Evolutionary conservation across 2,329 filamentous ascomycete genomes (phyloP).

Genomic region (Aspergillus glaucus): DNA sequence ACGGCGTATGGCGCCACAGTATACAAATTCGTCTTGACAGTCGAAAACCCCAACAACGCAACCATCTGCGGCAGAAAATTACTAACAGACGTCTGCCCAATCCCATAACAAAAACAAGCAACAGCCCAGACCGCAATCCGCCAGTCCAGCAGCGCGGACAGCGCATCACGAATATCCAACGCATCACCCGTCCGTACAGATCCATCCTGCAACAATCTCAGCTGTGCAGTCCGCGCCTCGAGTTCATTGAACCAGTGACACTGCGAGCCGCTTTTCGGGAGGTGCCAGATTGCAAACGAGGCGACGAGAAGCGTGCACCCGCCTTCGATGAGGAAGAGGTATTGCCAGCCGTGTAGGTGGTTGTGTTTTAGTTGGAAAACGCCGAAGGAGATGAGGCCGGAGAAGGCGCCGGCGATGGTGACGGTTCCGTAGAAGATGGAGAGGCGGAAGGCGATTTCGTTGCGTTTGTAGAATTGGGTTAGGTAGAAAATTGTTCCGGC

Average conservation of each 20-base stretch:
- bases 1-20: conserved; percentile 7
- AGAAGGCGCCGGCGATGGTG: conserved; percentile 12
- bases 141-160: conserved; percentile 1
- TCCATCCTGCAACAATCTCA: conserved; percentile 3
- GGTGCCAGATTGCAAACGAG: conserved; percentile 2
- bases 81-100: conserved; percentile 3
- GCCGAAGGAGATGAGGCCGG: conserved; percentile 16
- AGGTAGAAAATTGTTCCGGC: conserved; percentile 11
- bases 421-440: conserved; percentile 2
- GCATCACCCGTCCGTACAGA: conserved; percentile 2
- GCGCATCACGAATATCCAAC: not conserved
- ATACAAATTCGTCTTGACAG: conserved; percentile 16
- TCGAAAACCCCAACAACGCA: conserved; percentile 11
- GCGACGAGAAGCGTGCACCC: conserved; percentile 11
- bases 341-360: conserved; percentile 12
- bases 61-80: conserved; percentile 5
- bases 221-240: not conserved
- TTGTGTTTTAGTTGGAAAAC: conserved; percentile 16
- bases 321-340: conserved; percentile 21
- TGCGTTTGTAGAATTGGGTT: conserved; percentile 9
- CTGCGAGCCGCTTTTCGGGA: conserved; percentile 1
- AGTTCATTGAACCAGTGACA: conserved; percentile 4
- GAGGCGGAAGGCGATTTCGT: conserved; percentile 7
- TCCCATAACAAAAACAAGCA: conserved; percentile 4
- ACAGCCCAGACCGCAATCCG: conserved; percentile 12